phyloP scores from a whole-genome alignment of 1,284 basidiomycete genomes.

The Blastosporella zonata region DNA sequence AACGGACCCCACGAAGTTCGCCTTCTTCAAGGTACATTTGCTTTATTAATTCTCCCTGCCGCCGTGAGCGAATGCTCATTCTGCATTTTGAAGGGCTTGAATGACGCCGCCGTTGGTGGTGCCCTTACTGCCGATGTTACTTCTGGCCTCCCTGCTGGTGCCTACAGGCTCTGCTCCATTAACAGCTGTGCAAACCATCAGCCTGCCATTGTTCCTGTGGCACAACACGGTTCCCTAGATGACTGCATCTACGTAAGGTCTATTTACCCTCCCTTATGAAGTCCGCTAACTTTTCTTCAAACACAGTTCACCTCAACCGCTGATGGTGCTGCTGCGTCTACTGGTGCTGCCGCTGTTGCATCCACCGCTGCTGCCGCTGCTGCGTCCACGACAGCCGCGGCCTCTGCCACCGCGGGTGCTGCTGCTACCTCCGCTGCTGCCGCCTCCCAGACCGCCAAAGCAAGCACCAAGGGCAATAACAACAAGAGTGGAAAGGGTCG shows the following conservation, averaged over 20 bases:
- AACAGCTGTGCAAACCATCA: constrained; percentile 64
- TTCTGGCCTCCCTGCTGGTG: constrained; percentile 54
- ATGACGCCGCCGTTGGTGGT: constrained; percentile 46
- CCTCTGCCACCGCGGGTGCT: constrained; percentile 11
- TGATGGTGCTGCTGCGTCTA: constrained; percentile 19
- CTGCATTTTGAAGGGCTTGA: constrained; percentile 39
- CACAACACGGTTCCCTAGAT: constrained; percentile 57
- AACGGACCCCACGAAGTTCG: constrained; percentile 53
- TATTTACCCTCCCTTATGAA: not conserved
- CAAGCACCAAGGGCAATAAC: not conserved
- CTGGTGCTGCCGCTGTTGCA: constrained; percentile 12
- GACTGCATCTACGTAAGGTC: constrained; percentile 54
- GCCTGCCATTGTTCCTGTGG: constrained; percentile 60
- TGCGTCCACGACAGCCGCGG: constrained; percentile 23
- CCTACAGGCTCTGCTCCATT: constrained; percentile 60
- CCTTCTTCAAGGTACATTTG: constrained; percentile 59
- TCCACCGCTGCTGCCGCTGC: constrained; percentile 14
- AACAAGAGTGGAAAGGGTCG: constrained; percentile 2
- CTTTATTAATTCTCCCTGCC: not conserved
- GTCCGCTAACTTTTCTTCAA: not conserved
- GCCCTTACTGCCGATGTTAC: constrained; percentile 51
- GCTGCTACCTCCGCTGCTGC: constrained; percentile 14
- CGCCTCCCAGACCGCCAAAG: not conserved
- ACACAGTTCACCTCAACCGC: constrained; percentile 38
- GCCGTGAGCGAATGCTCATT: not conserved